Evolutionary conservation across 2,329 filamentous ascomycete genomes (phyloP).

Genomic region (Paraphaeosphaeria minitans): DNA sequence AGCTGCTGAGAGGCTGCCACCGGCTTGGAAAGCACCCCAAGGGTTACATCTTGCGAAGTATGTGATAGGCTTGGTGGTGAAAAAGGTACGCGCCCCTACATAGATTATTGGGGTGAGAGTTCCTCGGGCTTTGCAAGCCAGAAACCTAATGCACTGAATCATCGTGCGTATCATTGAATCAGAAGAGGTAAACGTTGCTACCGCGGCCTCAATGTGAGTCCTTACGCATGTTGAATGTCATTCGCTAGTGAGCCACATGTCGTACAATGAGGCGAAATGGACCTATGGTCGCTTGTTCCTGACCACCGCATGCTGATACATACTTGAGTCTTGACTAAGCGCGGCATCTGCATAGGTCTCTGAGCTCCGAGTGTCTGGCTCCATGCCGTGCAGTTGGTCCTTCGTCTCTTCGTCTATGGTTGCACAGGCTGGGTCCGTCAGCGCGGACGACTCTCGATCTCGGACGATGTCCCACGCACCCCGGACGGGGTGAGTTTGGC

Average conservation of each 20-base stretch:
- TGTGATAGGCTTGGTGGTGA: neutral
- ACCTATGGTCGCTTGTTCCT: neutral
- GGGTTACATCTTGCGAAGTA: neutral
- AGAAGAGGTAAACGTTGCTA: neutral
- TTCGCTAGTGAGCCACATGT: neutral
- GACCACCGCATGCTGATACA: neutral
- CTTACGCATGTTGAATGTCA: neutral
- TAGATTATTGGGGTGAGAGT: neutral
- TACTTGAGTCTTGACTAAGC: neutral
- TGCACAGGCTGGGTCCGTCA: neutral
- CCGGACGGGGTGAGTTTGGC: neutral
- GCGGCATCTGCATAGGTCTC: neutral
- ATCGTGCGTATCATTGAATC: neutral
- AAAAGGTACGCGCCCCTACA: neutral
- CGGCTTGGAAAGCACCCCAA: neutral
- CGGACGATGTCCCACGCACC: neutral
- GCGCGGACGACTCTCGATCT: neutral
- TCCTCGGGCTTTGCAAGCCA: neutral
- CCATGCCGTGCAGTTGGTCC: neutral
- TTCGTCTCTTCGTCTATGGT: neutral
- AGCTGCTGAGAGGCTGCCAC: neutral
- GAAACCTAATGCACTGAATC: neutral
- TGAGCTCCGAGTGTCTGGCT: neutral
- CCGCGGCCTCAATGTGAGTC: neutral
- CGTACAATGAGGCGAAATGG: neutral